phyloP scores from a whole-genome alignment of 1,284 basidiomycete species.

The Farysia itapuensis region DNA sequence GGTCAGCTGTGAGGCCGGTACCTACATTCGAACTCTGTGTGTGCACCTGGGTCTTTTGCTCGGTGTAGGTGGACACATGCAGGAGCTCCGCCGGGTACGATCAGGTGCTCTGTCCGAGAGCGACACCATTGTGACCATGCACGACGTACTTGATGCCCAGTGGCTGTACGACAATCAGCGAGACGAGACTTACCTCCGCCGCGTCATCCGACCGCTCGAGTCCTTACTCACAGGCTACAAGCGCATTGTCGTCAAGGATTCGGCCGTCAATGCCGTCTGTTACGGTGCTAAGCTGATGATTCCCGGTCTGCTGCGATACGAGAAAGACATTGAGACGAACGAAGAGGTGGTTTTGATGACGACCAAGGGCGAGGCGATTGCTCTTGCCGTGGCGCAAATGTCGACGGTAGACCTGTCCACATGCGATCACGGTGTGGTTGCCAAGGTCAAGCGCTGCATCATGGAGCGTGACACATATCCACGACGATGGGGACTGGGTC shows the following conservation, averaged over 20 bases:
- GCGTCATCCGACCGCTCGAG: slow-evolving; percentile 92
- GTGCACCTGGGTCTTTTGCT: slow-evolving; percentile 93
- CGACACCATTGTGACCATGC: slow-evolving; percentile 99
- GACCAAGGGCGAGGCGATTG: slow-evolving; percentile 98
- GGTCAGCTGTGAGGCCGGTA: slow-evolving; percentile 98
- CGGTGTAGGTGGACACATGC: slow-evolving; percentile 99
- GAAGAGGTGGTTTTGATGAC: slow-evolving; percentile 99
- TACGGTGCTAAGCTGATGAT: slow-evolving; percentile 99
- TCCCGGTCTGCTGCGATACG: slow-evolving; percentile 94
- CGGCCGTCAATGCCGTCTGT: slow-evolving; percentile 97
- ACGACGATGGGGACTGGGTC: slow-evolving; percentile 95
- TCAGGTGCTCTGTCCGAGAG: slow-evolving; percentile 95
- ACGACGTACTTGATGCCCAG: slow-evolving; percentile 98
- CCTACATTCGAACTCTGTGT: slow-evolving; percentile 96
- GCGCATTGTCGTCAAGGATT: slow-evolving; percentile 98
- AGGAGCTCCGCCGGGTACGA: slow-evolving; percentile 91
- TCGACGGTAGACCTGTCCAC: slow-evolving; percentile 96
- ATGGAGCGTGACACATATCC: slow-evolving; percentile 99
- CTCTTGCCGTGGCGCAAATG: slow-evolving; percentile 79
- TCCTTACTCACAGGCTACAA: slow-evolving; percentile 93
- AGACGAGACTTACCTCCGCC: slow-evolving; percentile 94
- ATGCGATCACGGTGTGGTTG: slow-evolving; percentile 98
- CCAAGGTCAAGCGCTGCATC: slow-evolving; percentile 98
- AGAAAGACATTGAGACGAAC: slow-evolving; percentile 89
- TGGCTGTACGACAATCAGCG: slow-evolving; percentile 99